These are phyloP conservation scores for Hypoxylon sp. DNA, from an alignment of 2,329 filamentous ascomycete species.

Conservation along the genomic window DNA sequence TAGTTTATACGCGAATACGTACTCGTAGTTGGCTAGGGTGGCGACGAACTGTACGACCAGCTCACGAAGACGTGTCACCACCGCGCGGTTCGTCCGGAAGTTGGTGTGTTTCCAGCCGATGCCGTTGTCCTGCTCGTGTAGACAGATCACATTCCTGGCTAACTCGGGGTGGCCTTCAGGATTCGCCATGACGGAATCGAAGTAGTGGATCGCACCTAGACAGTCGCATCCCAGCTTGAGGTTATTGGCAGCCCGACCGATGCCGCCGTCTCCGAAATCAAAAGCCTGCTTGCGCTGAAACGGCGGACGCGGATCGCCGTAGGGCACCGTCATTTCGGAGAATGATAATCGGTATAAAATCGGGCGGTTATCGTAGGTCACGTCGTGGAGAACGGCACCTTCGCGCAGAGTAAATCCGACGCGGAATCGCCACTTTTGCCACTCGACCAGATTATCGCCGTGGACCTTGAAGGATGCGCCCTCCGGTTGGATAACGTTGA, in stretches of 20 bases:
- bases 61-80: constrained; percentile 70
- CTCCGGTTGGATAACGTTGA: constrained; percentile 75
- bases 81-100: constrained; percentile 71
- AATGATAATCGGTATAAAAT: constrained; percentile 70
- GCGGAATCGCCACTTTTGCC: constrained; percentile 67
- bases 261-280: constrained; percentile 75
- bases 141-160: constrained; percentile 71
- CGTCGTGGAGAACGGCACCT: constrained; percentile 71
- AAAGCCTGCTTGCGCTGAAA: constrained; percentile 76
- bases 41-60: constrained; percentile 76
- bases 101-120: constrained; percentile 80
- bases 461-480: constrained; percentile 51
- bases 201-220: constrained; percentile 72
- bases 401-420: constrained; percentile 72
- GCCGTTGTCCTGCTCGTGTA: constrained; percentile 77
- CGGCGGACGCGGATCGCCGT: constrained; percentile 70
- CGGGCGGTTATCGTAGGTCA: constrained; percentile 69
- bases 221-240: constrained; percentile 76
- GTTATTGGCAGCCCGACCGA: constrained; percentile 74
- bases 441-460: constrained; percentile 49
- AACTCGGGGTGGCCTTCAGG: constrained; percentile 65
- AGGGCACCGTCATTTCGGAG: constrained; percentile 73
- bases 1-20: constrained; percentile 73
- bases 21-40: constrained; percentile 78
- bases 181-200: constrained; percentile 63